Conservation (phyloP, 139 green algal species). For the Coelastrella sp. region DNA sequence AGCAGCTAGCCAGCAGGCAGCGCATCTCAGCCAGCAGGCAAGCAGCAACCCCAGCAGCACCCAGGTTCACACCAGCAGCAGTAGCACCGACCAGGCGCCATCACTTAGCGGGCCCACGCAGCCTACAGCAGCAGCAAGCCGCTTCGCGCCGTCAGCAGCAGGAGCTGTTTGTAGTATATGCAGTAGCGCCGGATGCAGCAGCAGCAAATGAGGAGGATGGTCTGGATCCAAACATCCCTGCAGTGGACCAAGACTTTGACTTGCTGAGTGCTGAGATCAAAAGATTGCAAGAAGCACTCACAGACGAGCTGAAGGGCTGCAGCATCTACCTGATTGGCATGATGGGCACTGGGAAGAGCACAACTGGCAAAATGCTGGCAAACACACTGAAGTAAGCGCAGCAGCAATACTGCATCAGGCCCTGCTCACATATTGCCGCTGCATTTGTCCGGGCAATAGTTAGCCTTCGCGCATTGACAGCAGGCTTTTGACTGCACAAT, state of each 20-base stretch:
- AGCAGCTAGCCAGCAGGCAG: neutral
- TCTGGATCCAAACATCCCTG: neutral
- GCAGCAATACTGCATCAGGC: neutral
- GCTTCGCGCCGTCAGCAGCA: neutral
- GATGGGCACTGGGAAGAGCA: conserved; percentile 90
- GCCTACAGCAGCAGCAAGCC: neutral
- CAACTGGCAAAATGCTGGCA: conserved; percentile 70
- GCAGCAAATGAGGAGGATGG: conserved; percentile 7
- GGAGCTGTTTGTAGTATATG: conserved; percentile 30
- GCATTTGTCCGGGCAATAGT: no score
- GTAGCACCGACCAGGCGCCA: neutral
- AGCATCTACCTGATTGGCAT: conserved; percentile 93
- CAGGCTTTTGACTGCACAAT: no score
- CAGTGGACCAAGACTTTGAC: conserved; percentile 68
- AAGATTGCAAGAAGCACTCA: conserved; percentile 55
- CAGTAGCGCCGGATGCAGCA: conserved; percentile 1
- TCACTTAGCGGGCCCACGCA: neutral
- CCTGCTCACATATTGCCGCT: neutral
- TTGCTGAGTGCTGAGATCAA: conserved; percentile 58
- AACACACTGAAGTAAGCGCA: conserved; percentile 67
- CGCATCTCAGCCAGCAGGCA: neutral
- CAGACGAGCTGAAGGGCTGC: conserved; percentile 71
- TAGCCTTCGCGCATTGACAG: no score
- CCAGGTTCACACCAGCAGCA: neutral
- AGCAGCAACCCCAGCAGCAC: neutral